phyloP scores from a whole-genome alignment of 129 eudicot species.

The Scalesia atractyloides region DNA sequence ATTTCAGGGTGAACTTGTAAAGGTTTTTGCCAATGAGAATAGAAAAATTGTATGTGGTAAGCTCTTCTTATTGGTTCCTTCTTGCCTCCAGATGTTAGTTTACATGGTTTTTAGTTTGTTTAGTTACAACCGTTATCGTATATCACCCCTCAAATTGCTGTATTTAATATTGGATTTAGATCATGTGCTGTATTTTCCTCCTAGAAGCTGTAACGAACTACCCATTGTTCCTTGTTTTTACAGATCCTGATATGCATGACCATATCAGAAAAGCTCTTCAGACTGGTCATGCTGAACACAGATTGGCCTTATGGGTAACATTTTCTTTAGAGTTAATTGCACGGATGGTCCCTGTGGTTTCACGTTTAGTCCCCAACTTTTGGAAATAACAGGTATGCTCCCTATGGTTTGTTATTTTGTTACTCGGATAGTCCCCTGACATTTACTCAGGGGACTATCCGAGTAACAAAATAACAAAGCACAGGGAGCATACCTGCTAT shows the following conservation, averaged over 20 bases:
- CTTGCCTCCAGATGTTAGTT: conserved; percentile 12
- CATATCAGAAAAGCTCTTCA: conserved; percentile 57
- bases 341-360: too few species aligned
- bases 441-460: too few species aligned
- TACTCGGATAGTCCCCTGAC: too few species aligned
- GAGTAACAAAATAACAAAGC: too few species aligned
- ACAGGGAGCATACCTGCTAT: too few species aligned
- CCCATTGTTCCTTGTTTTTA: conserved; percentile 12
- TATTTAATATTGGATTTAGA: conserved; percentile 3
- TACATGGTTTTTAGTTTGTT: background rate
- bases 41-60: conserved; percentile 85
- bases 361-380: too few species aligned
- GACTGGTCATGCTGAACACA: conserved; percentile 66
- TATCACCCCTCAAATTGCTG: background rate
- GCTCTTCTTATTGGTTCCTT: conserved; percentile 17
- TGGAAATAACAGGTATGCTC: too few species aligned
- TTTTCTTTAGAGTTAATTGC: too few species aligned
- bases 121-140: background rate
- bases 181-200: background rate
- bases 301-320: conserved; percentile 62
- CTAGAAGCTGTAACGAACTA: conserved; percentile 1
- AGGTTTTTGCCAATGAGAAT: conserved; percentile 87
- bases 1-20: conserved; percentile 87
- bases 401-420: too few species aligned
- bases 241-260: conserved; percentile 80